Evolutionary conservation across 352 stramenopile genomes (phyloP), one percentile per base, ranked within the genome.

Genomic region (Phytophthora gonapodyides): DNA sequence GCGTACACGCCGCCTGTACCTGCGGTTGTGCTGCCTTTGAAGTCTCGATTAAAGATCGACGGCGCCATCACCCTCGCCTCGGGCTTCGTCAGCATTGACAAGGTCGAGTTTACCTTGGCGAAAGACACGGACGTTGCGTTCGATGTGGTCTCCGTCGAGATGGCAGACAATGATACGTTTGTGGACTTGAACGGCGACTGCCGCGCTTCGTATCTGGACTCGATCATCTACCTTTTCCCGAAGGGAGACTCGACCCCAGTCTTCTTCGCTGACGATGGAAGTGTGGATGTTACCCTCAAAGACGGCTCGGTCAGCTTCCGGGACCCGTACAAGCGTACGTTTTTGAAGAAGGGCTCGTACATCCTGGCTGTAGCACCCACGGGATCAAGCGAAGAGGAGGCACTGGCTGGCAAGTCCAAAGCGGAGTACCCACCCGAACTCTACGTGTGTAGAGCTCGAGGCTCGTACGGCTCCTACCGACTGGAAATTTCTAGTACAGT

Each of bases 121-220:
- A 55, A 38, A 2, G 69, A 84, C 44, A 74, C 64, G 0, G 61
- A 80, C 7, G 61, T 88, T 9, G 54, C 61, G 0, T 68, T 88
- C 17, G 78, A 83, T 35, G 66, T 89, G 30, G 24, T 86, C 16
- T 87, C 82, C 12, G 67, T 69, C 17, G 80, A 89, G 46, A 71
- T 88, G n/a, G 76, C 76, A 41, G 78, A 89, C 42, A 63, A 67
- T 24, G 66, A 80, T 46, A 63, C 57, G 6, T 91, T 67, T 52
- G 13, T 57, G 1, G 82, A 91, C 45, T 34, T 88, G n/a, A 91
- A 91, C 64, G 50, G 60, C 13, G 82, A 91, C 57, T 89, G 82
- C 54, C 59, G 66, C 5, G 71, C 76, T 9, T 69, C 57, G 4
- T 91, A 89, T 56, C 36, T 88, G 19, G 79, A 89, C 51, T 56